A percentile compares a stretch with the other conserved stretches of the same genome.
These are phyloP conservation scores for Claviceps digitariae DNA, from an alignment of 2,329 filamentous ascomycete genomes.

Conservation along the genomic window DNA sequence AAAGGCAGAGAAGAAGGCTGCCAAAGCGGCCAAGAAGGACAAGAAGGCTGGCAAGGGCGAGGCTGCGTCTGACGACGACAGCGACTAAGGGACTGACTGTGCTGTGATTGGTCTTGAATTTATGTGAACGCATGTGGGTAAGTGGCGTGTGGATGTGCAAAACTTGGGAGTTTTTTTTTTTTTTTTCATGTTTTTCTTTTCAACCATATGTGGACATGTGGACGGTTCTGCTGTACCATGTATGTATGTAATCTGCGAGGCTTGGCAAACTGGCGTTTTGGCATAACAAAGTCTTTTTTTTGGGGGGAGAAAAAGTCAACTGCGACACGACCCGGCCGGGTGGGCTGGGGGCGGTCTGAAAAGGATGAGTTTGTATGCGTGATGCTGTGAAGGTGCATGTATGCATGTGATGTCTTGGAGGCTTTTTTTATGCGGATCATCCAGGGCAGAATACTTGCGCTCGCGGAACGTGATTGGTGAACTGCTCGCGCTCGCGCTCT, in stretches of 20 bases:
- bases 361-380: no score
- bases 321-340: no score
- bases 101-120: background rate
- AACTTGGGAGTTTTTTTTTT: slow-evolving; percentile 2
- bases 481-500: no score
- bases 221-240: slow-evolving; percentile 11
- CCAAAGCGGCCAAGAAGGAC: slow-evolving; percentile 42
- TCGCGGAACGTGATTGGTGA: no score
- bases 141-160: background rate
- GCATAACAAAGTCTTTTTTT: slow-evolving; percentile 9
- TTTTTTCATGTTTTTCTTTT: background rate
- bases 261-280: slow-evolving; percentile 12
- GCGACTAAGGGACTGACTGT: slow-evolving; percentile 10
- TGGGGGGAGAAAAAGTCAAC: no score
- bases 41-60: slow-evolving; percentile 40
- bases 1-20: slow-evolving; percentile 47
- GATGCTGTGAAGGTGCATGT: no score
- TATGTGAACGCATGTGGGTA: no score
- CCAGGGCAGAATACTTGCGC: no score
- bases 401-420: no score
- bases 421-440: no score
- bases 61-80: slow-evolving; percentile 33
- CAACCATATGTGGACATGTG: slow-evolving; percentile 5
- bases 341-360: no score
- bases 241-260: slow-evolving; percentile 8